These are phyloP conservation scores for Globisporangium parvum DNA, from an alignment of 352 stramenopile genomes.

Conservation along the genomic window DNA sequence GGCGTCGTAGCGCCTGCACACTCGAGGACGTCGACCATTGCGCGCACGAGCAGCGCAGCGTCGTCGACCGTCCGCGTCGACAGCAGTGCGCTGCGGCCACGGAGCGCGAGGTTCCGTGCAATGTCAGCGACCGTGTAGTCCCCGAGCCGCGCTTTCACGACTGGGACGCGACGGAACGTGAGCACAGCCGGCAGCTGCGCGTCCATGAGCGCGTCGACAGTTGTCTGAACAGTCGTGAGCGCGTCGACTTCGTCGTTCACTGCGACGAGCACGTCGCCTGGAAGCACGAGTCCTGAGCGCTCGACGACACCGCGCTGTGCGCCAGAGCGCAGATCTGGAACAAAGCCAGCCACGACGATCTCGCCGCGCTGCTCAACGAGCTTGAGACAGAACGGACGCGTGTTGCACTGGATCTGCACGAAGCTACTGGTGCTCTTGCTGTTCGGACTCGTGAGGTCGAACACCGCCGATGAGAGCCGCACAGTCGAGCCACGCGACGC, in stretches of 20 bases:
- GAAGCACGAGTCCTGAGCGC: slow-evolving; percentile 29
- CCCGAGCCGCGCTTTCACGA: slow-evolving; percentile 38
- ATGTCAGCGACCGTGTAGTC: slow-evolving; percentile 59
- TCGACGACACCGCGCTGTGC: slow-evolving; percentile 30
- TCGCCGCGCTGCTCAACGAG: slow-evolving; percentile 32
- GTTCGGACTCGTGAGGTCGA: not conserved
- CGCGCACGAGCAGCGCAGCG: slow-evolving; percentile 45
- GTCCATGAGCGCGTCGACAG: slow-evolving; percentile 25
- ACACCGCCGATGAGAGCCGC: not conserved
- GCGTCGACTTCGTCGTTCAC: slow-evolving; percentile 45
- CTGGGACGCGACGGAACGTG: slow-evolving; percentile 43
- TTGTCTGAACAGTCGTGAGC: slow-evolving; percentile 39
- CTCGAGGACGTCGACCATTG: slow-evolving; percentile 44
- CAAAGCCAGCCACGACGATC: slow-evolving; percentile 47
- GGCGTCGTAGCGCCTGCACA: slow-evolving; percentile 29
- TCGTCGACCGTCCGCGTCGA: slow-evolving; percentile 27
- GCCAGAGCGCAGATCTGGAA: slow-evolving; percentile 16
- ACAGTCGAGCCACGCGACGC: not conserved
- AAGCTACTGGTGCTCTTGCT: slow-evolving; percentile 20
- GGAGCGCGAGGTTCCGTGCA: slow-evolving; percentile 39
- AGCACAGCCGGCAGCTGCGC: slow-evolving; percentile 40
- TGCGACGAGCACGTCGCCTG: slow-evolving; percentile 53
- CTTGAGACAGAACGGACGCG: slow-evolving; percentile 43
- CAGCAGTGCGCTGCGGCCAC: slow-evolving; percentile 27
- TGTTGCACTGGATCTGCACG: slow-evolving; percentile 39